Conservation (phyloP, 2,329 filamentous ascomycete species). For the Neoarthrinium moseri region DNA sequence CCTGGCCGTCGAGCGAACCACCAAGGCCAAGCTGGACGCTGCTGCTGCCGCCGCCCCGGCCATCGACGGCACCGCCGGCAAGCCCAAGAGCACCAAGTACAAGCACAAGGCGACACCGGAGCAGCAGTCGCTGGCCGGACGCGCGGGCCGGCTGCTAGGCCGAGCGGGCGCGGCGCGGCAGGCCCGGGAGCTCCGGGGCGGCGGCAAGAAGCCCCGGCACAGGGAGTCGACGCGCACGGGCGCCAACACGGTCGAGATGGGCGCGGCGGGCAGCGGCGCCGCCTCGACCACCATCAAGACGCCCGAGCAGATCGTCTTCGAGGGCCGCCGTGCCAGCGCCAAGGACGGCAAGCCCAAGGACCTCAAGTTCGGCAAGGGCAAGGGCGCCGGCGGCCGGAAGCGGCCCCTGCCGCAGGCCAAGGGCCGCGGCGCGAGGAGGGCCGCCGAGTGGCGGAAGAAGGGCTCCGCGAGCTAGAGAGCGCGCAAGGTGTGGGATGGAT, state of each 20-base stretch:
- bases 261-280: slow-evolving; percentile 13
- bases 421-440: slow-evolving; percentile 27
- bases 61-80: slow-evolving; percentile 23
- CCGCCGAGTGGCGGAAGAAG: slow-evolving; percentile 31
- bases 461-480: slow-evolving; percentile 17
- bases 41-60: slow-evolving; percentile 21
- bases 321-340: slow-evolving; percentile 71
- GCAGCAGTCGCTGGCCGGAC: slow-evolving; percentile 69
- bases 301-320: slow-evolving; percentile 75
- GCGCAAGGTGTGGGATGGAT: no score
- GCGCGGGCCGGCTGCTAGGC: slow-evolving; percentile 72
- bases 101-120: slow-evolving; percentile 69
- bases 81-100: slow-evolving; percentile 51
- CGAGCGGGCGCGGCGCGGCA: slow-evolving; percentile 59
- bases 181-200: slow-evolving; percentile 30
- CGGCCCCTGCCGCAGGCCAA: slow-evolving; percentile 17
- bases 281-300: slow-evolving; percentile 43
- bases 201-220: slow-evolving; percentile 20
- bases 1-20: slow-evolving; percentile 49
- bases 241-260: slow-evolving; percentile 11
- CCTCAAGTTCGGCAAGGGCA: slow-evolving; percentile 53
- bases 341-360: slow-evolving; percentile 65
- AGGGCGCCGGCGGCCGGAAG: slow-evolving; percentile 49
- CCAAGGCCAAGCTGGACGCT: slow-evolving; percentile 34
- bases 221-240: no score